phyloP scores from a whole-genome alignment of 75 land plant genomes.

The Cunninghamia lanceolata region DNA sequence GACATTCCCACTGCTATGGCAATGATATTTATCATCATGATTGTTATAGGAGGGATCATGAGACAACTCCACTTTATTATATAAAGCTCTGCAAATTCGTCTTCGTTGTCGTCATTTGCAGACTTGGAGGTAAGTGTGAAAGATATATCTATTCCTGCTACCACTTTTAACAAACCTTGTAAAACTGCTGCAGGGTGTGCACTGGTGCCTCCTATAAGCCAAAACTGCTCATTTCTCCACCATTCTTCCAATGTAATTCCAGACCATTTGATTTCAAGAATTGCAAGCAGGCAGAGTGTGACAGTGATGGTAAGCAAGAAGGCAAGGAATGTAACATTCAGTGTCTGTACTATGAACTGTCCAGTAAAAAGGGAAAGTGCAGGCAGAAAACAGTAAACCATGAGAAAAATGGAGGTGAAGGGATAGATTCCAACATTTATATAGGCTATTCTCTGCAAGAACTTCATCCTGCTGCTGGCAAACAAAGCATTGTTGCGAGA shows the following conservation, averaged over 20 bases:
- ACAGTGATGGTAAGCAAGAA: slow-evolving; percentile 67
- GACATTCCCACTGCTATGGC: slow-evolving; percentile 77
- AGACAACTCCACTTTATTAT: slow-evolving; percentile 71
- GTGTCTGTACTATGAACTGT: slow-evolving; percentile 85
- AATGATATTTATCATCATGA: slow-evolving; percentile 82
- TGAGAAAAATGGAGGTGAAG: slow-evolving; percentile 81
- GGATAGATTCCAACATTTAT: slow-evolving; percentile 89
- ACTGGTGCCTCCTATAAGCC: slow-evolving; percentile 96
- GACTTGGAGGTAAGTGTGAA: slow-evolving; percentile 66
- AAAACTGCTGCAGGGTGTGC: slow-evolving; percentile 96
- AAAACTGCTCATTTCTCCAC: slow-evolving; percentile 98
- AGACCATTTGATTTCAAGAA: slow-evolving; percentile 62
- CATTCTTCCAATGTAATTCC: slow-evolving; percentile 81
- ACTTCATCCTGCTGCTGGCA: slow-evolving; percentile 73
- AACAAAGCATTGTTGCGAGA: slow-evolving; percentile 86
- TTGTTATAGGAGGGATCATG: slow-evolving; percentile 89
- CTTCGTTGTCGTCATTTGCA: slow-evolving; percentile 62
- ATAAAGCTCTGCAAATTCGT: slow-evolving; percentile 84
- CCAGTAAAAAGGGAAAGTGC: slow-evolving; percentile 86
- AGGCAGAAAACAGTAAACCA: slow-evolving; percentile 89
- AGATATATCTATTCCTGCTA: slow-evolving; percentile 92
- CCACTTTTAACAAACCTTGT: slow-evolving; percentile 86
- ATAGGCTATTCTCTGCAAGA: slow-evolving; percentile 83
- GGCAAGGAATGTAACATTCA: slow-evolving; percentile 63
- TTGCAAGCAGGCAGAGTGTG: slow-evolving; percentile 66